Evolutionary conservation across 306 rosid genomes (phyloP).

Genomic region (Lablab purpureus): DNA sequence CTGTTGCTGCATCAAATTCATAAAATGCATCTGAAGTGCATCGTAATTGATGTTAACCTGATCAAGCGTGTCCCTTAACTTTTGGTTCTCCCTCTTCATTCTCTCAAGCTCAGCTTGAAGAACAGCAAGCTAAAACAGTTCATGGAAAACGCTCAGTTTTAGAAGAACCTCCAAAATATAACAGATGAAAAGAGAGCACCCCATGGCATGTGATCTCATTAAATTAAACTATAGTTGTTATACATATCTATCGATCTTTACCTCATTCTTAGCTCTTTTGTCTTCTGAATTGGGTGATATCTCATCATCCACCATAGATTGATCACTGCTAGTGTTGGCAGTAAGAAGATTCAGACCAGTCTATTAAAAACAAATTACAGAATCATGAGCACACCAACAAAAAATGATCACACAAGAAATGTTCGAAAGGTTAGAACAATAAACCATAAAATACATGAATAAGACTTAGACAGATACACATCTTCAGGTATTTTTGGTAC

Average conservation of each 20-base stretch:
- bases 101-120: conserved; percentile 66
- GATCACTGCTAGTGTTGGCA: conserved; percentile 67
- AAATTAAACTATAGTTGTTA: background rate
- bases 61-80: conserved; percentile 54
- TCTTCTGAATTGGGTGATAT: conserved; percentile 53
- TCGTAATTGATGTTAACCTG: conserved; percentile 55
- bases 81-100: conserved; percentile 65
- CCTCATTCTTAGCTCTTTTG: conserved; percentile 63
- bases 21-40: conserved; percentile 56
- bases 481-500: background rate
- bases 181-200: background rate
- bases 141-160: background rate
- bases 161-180: background rate
- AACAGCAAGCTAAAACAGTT: conserved; percentile 53
- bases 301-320: conserved; percentile 64
- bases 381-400: background rate
- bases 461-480: background rate
- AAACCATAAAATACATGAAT: background rate
- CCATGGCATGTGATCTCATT: background rate
- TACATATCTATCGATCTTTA: conserved; percentile 14
- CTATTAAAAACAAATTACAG: conserved; percentile 38
- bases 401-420: background rate
- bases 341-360: conserved; percentile 83
- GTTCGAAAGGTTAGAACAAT: background rate
- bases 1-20: conserved; percentile 47